Percentiles rank a stretch among this genome's conserved stretches.
Conservation (phyloP, 305 asterid genomes). For the Euphrasia arctica region DNA sequence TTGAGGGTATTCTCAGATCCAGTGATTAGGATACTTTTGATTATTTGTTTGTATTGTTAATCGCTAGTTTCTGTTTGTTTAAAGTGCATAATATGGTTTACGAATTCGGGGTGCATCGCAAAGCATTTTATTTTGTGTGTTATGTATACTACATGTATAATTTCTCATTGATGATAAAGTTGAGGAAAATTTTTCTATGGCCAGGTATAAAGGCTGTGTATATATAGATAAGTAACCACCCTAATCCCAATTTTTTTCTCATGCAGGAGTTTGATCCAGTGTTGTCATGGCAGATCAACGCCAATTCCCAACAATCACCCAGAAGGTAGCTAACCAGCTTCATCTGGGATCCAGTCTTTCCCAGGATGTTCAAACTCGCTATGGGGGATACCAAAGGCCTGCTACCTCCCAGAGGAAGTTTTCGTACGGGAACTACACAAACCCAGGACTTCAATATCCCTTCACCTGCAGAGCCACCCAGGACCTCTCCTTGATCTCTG, state of each 20-base stretch:
- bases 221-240: too few relatives aligned
- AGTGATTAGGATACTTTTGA: not conserved
- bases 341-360: conserved; percentile 53
- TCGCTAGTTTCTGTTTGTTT: not conserved
- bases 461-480: conserved; percentile 4
- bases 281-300: not conserved
- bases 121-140: not conserved
- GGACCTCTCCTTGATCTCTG: conserved; percentile 2
- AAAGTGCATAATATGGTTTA: not conserved
- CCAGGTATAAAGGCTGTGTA: too few relatives aligned
- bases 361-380: conserved; percentile 48
- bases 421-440: not conserved
- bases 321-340: conserved; percentile 66
- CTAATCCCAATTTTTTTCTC: not conserved
- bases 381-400: conserved; percentile 47
- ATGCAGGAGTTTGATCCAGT: not conserved
- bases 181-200: not conserved
- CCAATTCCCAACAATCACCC: conserved; percentile 40
- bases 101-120: too few relatives aligned
- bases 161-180: not conserved
- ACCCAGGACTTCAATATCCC: not conserved
- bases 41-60: not conserved
- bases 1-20: not conserved
- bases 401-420: conserved; percentile 12
- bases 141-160: not conserved